A percentile compares a stretch with the other conserved stretches of the same genome.
These are phyloP conservation scores for Berberis vulgaris DNA, from an alignment of 164 flowering plant species.

Conservation along the genomic window DNA sequence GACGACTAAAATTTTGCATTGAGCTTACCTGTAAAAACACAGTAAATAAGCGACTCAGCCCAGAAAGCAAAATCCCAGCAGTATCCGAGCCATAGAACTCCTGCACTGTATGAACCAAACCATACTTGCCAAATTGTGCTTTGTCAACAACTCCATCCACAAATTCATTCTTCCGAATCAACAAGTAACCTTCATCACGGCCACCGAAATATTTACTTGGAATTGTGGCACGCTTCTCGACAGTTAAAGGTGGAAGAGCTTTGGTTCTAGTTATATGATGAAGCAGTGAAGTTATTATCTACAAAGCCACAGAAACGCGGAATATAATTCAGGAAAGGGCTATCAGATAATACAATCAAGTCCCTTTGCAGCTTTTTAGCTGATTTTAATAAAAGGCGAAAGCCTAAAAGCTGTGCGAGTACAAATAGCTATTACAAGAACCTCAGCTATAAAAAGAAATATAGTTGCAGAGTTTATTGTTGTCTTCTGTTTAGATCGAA, in stretches of 20 bases:
- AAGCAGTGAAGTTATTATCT: conserved; percentile 82
- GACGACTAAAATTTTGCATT: not conserved
- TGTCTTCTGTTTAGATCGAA: too few relatives aligned
- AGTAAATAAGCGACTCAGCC: conserved; percentile 79
- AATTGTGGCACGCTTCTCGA: conserved; percentile 52
- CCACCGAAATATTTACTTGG: conserved; percentile 46
- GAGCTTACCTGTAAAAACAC: conserved; percentile 62
- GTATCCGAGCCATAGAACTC: conserved; percentile 80
- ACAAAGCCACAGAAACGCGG: conserved; percentile 10
- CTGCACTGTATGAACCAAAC: conserved; percentile 87
- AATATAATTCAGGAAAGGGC: not conserved
- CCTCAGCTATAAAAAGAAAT: too few relatives aligned
- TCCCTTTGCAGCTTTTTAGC: too few relatives aligned
- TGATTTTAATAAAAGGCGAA: too few relatives aligned
- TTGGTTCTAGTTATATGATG: conserved; percentile 61
- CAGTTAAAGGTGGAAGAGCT: conserved; percentile 60
- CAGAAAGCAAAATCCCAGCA: conserved; percentile 81
- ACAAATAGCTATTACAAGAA: too few relatives aligned
- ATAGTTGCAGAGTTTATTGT: too few relatives aligned
- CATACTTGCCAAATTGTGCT: conserved; percentile 89
- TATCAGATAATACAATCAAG: too few relatives aligned
- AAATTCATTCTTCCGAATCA: conserved; percentile 57
- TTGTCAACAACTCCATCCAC: conserved; percentile 94
- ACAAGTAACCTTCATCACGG: conserved; percentile 43
- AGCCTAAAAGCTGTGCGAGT: too few relatives aligned